These are phyloP conservation scores for Cudoniella acicularis DNA, from an alignment of 495 filamentous ascomycete species.

Conservation along the genomic window DNA sequence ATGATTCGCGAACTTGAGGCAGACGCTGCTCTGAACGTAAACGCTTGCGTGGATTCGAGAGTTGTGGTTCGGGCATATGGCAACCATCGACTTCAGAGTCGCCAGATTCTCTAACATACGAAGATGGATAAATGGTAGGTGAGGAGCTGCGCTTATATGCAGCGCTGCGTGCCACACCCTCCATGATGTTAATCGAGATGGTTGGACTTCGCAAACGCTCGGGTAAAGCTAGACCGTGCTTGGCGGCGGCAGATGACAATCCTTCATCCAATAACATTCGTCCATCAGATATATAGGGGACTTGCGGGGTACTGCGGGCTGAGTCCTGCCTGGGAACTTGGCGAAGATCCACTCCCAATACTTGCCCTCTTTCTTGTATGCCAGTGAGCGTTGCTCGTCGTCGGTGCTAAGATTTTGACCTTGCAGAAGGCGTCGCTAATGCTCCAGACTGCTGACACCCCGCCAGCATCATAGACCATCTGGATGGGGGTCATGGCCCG, in stretches of 20 bases:
- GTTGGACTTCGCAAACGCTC: no score
- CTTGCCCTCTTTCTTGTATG: no score
- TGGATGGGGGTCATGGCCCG: slow-evolving; percentile 1
- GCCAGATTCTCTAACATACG: background rate
- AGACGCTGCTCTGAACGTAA: background rate
- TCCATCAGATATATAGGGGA: no score
- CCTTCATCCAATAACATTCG: no score
- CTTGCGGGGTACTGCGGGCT: no score
- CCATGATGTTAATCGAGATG: no score
- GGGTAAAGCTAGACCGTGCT: no score
- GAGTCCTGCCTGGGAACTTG: no score
- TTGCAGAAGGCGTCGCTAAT: slow-evolving; percentile 19
- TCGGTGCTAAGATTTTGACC: slow-evolving; percentile 5
- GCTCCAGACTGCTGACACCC: slow-evolving; percentile 16
- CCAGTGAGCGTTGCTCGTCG: no score
- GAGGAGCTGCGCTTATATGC: background rate
- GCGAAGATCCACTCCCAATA: no score
- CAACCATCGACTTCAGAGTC: background rate
- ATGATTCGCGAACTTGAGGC: background rate
- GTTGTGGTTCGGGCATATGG: background rate
- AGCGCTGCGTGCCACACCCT: no score
- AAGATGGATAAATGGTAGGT: background rate
- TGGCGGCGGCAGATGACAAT: no score
- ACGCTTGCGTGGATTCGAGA: background rate
- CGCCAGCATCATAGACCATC: slow-evolving; percentile 19